Evolutionary conservation across 495 filamentous ascomycete species (phyloP).

Genomic region (Talaromyces thailandensis): DNA sequence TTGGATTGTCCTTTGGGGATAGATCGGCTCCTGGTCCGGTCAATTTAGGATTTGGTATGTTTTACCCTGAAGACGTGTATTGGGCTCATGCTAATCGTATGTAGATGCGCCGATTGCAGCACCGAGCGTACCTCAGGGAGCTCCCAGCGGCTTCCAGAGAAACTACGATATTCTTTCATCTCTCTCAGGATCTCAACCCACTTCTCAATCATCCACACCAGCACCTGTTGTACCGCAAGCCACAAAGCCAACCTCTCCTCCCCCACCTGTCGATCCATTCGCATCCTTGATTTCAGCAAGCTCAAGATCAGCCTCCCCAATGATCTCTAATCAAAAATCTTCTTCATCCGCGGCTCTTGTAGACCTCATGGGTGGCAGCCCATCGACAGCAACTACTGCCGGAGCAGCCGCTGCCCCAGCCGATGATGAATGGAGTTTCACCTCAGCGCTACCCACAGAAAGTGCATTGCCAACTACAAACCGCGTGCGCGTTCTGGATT

Average conservation of each 20-base stretch:
- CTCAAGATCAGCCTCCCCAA: conserved; percentile 33
- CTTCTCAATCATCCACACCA: conserved; percentile 43
- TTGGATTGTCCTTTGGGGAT: conserved; percentile 60
- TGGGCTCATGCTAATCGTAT: not conserved
- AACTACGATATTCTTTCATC: conserved; percentile 58
- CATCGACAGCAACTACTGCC: conserved; percentile 10
- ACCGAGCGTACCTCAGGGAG: conserved; percentile 36
- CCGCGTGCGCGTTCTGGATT: conserved; percentile 50
- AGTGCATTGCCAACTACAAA: conserved; percentile 44
- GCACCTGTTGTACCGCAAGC: conserved; percentile 22
- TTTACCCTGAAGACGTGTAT: conserved; percentile 42
- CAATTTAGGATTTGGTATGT: conserved; percentile 69
- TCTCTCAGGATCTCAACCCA: conserved; percentile 25
- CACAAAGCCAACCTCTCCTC: conserved; percentile 26
- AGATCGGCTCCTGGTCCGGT: conserved; percentile 71
- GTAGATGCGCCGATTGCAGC: conserved; percentile 7
- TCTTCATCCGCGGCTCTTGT: conserved; percentile 27
- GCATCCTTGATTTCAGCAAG: conserved; percentile 56
- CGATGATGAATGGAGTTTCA: conserved; percentile 89
- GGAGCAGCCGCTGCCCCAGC: conserved; percentile 15
- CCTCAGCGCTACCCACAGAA: conserved; percentile 70
- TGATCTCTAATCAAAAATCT: conserved; percentile 11
- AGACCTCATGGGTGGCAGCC: conserved; percentile 25
- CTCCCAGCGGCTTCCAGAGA: conserved; percentile 43
- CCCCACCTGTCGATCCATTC: conserved; percentile 51